Percentiles rank a stretch among this genome's conserved stretches.
These are phyloP conservation scores for Solanum corneliomulleri DNA, from an alignment of 257 asterid species.

Conservation along the genomic window DNA sequence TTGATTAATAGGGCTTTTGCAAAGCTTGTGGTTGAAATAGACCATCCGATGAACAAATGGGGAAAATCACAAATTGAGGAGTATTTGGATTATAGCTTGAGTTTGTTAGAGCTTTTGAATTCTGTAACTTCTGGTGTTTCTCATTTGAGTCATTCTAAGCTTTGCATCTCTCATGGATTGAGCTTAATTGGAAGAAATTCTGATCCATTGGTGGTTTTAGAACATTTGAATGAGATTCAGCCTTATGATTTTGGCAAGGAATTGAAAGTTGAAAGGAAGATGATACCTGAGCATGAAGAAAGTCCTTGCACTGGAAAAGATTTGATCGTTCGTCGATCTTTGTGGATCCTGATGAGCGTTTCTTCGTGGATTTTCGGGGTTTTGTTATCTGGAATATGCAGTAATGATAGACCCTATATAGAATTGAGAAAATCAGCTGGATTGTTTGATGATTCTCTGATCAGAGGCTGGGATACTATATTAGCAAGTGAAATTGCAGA, in stretches of 20 bases:
- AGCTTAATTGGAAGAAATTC: conserved; percentile 8
- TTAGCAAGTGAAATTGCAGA: conserved; percentile 10
- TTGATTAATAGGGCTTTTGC: conserved; percentile 35
- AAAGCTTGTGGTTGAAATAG: conserved; percentile 32
- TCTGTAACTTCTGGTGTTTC: conserved; percentile 36
- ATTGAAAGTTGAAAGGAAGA: conserved; percentile 7
- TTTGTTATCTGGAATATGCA: conserved; percentile 27
- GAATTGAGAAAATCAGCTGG: conserved; percentile 17
- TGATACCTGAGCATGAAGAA: conserved; percentile 12
- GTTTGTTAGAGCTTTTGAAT: conserved; percentile 34
- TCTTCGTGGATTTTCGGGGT: conserved; percentile 36
- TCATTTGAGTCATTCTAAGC: conserved; percentile 30
- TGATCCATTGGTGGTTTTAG: background rate
- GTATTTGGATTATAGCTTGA: conserved; percentile 32
- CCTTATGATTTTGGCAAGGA: conserved; percentile 4
- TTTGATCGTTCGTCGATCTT: conserved; percentile 20
- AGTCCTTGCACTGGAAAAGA: conserved; percentile 25
- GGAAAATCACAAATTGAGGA: conserved; percentile 24
- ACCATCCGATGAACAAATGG: conserved; percentile 49
- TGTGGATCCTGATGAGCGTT: conserved; percentile 15
- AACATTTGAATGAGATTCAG: conserved; percentile 10
- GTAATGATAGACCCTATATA: conserved; percentile 24
- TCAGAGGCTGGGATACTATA: conserved; percentile 23
- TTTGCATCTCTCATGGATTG: conserved; percentile 29
- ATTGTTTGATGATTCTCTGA: conserved; percentile 17